Evolutionary conservation across 192 early-diverging fungal genomes (phyloP).

Genomic region (Spizellomyces sp.): DNA sequence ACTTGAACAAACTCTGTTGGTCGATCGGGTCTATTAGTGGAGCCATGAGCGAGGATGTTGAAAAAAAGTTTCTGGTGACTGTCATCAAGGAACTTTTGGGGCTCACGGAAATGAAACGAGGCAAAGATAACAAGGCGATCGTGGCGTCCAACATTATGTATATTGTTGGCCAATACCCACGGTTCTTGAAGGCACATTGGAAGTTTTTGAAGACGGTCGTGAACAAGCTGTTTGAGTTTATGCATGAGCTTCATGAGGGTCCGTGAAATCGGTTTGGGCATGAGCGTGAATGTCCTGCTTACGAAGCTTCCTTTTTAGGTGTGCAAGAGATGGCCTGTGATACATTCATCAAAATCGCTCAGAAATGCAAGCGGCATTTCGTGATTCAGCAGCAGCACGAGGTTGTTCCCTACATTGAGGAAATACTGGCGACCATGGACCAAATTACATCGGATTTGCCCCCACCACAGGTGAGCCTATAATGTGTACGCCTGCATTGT

Average conservation of each 20-base stretch:
- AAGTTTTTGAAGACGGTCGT: constrained; percentile 99
- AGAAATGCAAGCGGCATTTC: constrained; percentile 97
- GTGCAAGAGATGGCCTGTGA: constrained; percentile 99
- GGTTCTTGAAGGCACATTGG: constrained; percentile 99
- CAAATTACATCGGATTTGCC: constrained; percentile 87
- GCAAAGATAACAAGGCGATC: constrained; percentile 99
- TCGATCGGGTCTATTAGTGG: constrained; percentile 98
- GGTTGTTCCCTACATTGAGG: constrained; percentile 90
- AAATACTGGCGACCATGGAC: constrained; percentile 83
- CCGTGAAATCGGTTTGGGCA: not conserved
- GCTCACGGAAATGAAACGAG: constrained; percentile 95
- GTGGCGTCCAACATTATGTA: constrained; percentile 99
- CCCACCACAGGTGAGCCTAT: constrained; percentile 72
- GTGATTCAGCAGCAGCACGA: constrained; percentile 91
- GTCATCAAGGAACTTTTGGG: constrained; percentile 98
- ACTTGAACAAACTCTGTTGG: constrained; percentile 98
- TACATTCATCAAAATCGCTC: constrained; percentile 98
- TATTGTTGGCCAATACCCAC: constrained; percentile 99
- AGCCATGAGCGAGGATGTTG: constrained; percentile 94
- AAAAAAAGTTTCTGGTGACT: constrained; percentile 96
- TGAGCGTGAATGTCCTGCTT: not conserved
- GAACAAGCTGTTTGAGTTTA: constrained; percentile 99
- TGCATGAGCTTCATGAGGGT: constrained; percentile 98
- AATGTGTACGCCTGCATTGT: too few relatives aligned
- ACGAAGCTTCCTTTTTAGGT: constrained; percentile 44